Evolutionary conservation across 257 asterid genomes (phyloP), one percentile per base, ranked within the genome.

Genomic region (Apocynum venetum): DNA sequence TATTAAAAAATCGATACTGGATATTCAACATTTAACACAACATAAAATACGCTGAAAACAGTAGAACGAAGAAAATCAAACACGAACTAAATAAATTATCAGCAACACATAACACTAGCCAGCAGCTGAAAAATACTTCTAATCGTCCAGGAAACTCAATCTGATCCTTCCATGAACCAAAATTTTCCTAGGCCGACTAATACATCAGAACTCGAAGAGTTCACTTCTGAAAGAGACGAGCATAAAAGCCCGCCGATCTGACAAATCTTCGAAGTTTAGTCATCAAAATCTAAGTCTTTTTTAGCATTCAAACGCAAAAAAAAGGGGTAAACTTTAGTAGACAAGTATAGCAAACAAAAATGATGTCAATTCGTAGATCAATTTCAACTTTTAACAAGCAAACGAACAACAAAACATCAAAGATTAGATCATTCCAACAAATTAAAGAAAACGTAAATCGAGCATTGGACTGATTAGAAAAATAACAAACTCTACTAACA

Each of bases 381-480:
- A 63, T 44, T 61, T 48, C 55, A 74, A 49, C 19, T 9, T 66
- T 38, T 60, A 36, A 56, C 0, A 1, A 40, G 5, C 49, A 40
- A 66, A 81, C 67, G 17, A 31, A 41, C 25, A 73, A 36, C 36
- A 11, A 63, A 77, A 57, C 59, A 36, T 25, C 47, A 43, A 20
- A 36, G 6, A 65, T 2, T 0, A 14, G 6, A 60, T 12, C 12
- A 8, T 47, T 20, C 9, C 51, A 79, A 25, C 15, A 52, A 46
- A 71, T 12, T 7, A 19, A 66, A 48, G 43, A 72, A 49, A 56
- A 31, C 14, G 64, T 31, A 80, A 80, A 80, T 80, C 84, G 53
- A 71, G 46, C 53, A 79, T 52, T 65, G n/a, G 76, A 73, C 40
- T 48, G 19, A 76, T 63, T 40, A 9, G 7, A 9, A 35, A 0